These are phyloP conservation scores for Clausena lansium DNA, from an alignment of 345 rosid genomes.

Conservation along the genomic window DNA sequence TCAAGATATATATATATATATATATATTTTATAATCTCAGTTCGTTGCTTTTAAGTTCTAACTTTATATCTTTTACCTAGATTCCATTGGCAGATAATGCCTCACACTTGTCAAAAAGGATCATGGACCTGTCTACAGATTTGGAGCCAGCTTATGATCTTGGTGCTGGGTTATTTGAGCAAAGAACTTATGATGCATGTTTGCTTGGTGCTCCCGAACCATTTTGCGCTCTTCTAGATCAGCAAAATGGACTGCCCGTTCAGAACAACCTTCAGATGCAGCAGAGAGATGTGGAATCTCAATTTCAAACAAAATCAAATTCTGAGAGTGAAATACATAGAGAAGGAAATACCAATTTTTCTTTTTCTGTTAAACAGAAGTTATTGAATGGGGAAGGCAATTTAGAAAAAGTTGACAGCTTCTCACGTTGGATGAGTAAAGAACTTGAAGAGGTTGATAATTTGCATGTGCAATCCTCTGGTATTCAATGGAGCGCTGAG, in stretches of 20 bases:
- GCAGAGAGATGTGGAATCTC: slow-evolving; percentile 34
- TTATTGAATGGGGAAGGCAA: slow-evolving; percentile 58
- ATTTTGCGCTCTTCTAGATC: slow-evolving; percentile 31
- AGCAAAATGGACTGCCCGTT: slow-evolving; percentile 35
- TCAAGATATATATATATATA: too few relatives aligned
- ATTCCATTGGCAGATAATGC: slow-evolving; percentile 35
- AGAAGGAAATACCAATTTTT: slow-evolving; percentile 44
- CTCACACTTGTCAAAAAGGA: slow-evolving; percentile 30
- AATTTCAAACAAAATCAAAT: slow-evolving; percentile 26
- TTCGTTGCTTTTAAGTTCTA: slow-evolving; percentile 10
- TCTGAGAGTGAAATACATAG: slow-evolving; percentile 38
- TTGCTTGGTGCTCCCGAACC: slow-evolving; percentile 33
- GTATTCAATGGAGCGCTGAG: slow-evolving; percentile 66
- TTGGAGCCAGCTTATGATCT: slow-evolving; percentile 45
- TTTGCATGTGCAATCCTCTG: slow-evolving; percentile 66
- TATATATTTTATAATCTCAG: not conserved
- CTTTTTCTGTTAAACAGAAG: slow-evolving; percentile 39
- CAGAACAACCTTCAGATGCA: slow-evolving; percentile 31
- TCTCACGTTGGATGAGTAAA: slow-evolving; percentile 76
- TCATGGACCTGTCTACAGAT: slow-evolving; percentile 38
- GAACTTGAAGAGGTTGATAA: slow-evolving; percentile 84
- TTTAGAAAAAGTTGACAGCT: slow-evolving; percentile 88
- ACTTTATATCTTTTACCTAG: slow-evolving; percentile 31
- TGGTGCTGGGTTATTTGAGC: slow-evolving; percentile 45
- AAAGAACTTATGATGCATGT: slow-evolving; percentile 30